Conservation (phyloP, 2,329 filamentous ascomycete species). For the Diaporthe batatas region DNA sequence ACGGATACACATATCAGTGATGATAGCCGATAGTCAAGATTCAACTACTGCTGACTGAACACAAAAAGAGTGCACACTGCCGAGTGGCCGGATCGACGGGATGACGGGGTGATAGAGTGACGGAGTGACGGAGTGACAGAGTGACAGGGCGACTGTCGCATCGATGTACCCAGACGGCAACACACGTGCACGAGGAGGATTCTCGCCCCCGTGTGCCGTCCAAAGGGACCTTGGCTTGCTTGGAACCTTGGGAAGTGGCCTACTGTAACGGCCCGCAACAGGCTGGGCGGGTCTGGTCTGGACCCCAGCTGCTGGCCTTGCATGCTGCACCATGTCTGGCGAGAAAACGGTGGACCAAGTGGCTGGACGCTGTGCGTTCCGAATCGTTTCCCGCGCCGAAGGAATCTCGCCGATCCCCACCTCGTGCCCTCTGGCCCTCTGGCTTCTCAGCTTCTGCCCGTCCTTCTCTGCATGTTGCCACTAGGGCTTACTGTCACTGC, state of each 20-base stretch:
- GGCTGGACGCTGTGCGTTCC: slow-evolving; percentile 1
- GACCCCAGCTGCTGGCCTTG: slow-evolving; percentile 8
- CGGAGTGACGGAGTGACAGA: background rate
- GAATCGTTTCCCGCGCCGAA: slow-evolving; percentile 4
- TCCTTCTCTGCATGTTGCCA: slow-evolving; percentile 25
- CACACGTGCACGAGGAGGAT: slow-evolving; percentile 26
- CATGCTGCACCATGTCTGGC: slow-evolving; percentile 16
- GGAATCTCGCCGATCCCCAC: slow-evolving; percentile 4
- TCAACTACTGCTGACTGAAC: background rate
- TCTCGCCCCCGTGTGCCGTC: slow-evolving; percentile 11
- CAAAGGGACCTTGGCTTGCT: background rate
- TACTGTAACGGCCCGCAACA: slow-evolving; percentile 33
- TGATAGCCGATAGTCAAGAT: background rate
- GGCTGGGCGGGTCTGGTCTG: slow-evolving; percentile 6
- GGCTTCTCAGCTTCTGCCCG: slow-evolving; percentile 10
- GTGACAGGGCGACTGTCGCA: slow-evolving; percentile 5
- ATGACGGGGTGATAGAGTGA: slow-evolving; percentile 3
- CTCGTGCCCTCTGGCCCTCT: background rate
- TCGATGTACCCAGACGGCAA: slow-evolving; percentile 22
- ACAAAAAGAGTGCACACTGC: background rate
- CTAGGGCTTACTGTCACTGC: slow-evolving; percentile 16
- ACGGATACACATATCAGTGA: background rate
- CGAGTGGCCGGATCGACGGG: background rate
- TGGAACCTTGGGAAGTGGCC: background rate
- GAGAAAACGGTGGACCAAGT: too few relatives aligned